These are phyloP conservation scores for Chlamydomonas applanata DNA, from an alignment of 139 green algal species.

Conservation along the genomic window DNA sequence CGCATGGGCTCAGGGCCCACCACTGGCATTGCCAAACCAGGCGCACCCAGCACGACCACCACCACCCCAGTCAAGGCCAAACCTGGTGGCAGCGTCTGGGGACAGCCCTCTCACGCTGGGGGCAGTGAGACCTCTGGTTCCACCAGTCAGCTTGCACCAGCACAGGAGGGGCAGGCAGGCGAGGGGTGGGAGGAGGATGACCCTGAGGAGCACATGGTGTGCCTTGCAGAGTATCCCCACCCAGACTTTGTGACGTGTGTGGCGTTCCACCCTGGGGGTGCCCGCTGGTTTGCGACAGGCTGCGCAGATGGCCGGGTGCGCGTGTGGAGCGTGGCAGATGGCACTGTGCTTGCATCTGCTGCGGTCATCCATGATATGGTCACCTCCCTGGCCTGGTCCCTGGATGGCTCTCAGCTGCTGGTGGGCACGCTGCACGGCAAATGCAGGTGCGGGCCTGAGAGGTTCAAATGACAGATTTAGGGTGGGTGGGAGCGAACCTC, in stretches of 20 bases:
- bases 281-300: constrained; percentile 70
- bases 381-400: constrained; percentile 73
- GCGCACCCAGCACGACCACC: no score
- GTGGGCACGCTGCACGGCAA: constrained; percentile 64
- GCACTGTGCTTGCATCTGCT: neutral
- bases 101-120: no score
- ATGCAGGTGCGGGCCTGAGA: neutral
- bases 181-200: no score
- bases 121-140: no score
- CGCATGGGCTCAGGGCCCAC: neutral
- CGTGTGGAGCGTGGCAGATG: constrained; percentile 14
- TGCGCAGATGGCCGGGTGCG: constrained; percentile 22
- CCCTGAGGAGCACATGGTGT: no score
- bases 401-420: constrained; percentile 56
- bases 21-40: no score
- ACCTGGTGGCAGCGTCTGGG: no score
- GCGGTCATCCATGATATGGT: constrained; percentile 75
- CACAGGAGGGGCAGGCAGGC: no score
- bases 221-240: constrained; percentile 37
- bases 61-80: no score
- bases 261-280: constrained; percentile 80
- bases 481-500: no score
- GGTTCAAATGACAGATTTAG: neutral
- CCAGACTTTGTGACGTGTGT: constrained; percentile 81
- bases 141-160: no score